These are phyloP conservation scores for Porodaedalea pini DNA, from an alignment of 1,284 basidiomycete species.

Conservation along the genomic window DNA sequence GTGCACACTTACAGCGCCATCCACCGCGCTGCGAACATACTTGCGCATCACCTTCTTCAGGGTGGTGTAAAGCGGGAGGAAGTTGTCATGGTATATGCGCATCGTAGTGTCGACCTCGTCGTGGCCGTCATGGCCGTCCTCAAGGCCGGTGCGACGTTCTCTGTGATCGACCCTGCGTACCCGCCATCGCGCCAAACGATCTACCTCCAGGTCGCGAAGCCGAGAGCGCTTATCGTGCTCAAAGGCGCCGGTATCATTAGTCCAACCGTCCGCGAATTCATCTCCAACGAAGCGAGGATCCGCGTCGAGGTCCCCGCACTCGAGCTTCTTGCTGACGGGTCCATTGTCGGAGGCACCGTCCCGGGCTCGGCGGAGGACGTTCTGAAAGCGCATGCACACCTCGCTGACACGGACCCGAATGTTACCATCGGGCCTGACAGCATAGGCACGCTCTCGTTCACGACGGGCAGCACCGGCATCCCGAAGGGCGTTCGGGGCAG, in stretches of 20 bases:
- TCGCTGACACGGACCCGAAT: slow-evolving; percentile 73
- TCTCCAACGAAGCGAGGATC: slow-evolving; percentile 78
- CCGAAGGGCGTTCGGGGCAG: slow-evolving; percentile 96
- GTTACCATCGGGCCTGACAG: slow-evolving; percentile 92
- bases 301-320: slow-evolving; percentile 93
- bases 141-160: slow-evolving; percentile 97
- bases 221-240: slow-evolving; percentile 90
- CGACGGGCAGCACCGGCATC: slow-evolving; percentile 96
- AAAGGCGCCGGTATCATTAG: slow-evolving; percentile 86
- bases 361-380: slow-evolving; percentile 41
- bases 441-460: slow-evolving; percentile 93
- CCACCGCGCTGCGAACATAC: slow-evolving; percentile 81
- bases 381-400: slow-evolving; percentile 45
- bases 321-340: slow-evolving; percentile 62
- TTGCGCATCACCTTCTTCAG: slow-evolving; percentile 88
- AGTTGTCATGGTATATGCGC: slow-evolving; percentile 98
- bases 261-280: slow-evolving; percentile 82
- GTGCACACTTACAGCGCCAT: slow-evolving; percentile 82
- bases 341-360: slow-evolving; percentile 63
- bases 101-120: slow-evolving; percentile 94
- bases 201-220: slow-evolving; percentile 92
- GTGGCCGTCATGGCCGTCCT: slow-evolving; percentile 96
- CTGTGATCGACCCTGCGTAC: slow-evolving; percentile 98
- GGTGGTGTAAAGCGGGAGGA: slow-evolving; percentile 90
- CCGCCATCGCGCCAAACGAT: slow-evolving; percentile 93